Base-by-base conservation (phyloP, 768 basidiomycete species). In the Rossbeevera mucosa region DNA sequence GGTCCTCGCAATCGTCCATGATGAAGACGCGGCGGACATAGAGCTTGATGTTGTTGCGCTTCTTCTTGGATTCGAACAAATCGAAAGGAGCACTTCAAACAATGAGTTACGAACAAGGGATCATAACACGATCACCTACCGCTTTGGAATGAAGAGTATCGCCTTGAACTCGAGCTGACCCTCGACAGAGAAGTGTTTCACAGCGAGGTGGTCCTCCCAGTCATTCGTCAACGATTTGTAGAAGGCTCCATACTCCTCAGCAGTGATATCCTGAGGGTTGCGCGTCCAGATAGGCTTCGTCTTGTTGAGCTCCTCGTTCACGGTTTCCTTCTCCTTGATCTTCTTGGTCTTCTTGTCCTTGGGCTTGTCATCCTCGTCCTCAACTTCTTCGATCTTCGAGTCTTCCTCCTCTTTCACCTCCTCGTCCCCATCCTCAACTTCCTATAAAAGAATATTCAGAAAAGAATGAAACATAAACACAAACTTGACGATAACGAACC, bases 1-100 rank as follows among this genome's bases (percentile, higher is more conserved):
- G 79, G 67, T 99, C 96, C 79, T 98, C 95, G 72, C 95, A 98
- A 74, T 96, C 94, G 75, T 99, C 96, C 92, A 96, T 97, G 82
- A 99, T 98, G 82, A 99, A 98, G 67, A 98, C 95, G 52, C 96
- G 93, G 79, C 96, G 92, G 63, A 99, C 96, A 71, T 98, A 99
- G 71, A 99, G 94, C 79, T 99, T 99, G 83, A 99, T 98, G 88
- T 98, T 98, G 83, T 97, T 97, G 66, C 95, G 91, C 85, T 98
- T 98, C 90, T 98, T 98, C 88, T 99, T 98, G 55, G 90, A 91
- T 80, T 99, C 96, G 77, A 99, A 99, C 71, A 99, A 88, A 68
- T 99, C 96, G 74, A 98, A 98, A 48, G 96, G 96, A 41, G 95
- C 96, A 55, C 94, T 94, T 44, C 3, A 41, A 6, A 16, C 29